Evolutionary conservation across 2,329 filamentous ascomycete genomes (phyloP).

Genomic region (Plenodomus biglobosus): DNA sequence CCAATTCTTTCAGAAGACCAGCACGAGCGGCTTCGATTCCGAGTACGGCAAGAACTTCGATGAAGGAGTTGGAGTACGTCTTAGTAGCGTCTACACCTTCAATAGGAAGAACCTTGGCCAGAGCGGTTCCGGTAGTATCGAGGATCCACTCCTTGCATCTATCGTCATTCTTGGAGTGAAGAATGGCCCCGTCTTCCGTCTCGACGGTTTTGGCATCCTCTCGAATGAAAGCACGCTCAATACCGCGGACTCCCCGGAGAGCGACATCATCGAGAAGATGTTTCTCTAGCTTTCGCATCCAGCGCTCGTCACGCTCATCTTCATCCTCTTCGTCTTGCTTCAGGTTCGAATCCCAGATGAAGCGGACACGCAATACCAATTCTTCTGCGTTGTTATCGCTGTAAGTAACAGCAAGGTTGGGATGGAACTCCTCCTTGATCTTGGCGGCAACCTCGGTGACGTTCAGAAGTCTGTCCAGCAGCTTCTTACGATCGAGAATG

Average conservation of each 20-base stretch:
- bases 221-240: slow-evolving; percentile 92
- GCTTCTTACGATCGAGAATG: slow-evolving; percentile 86
- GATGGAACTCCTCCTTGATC: slow-evolving; percentile 84
- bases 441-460: slow-evolving; percentile 87
- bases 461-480: slow-evolving; percentile 89
- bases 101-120: slow-evolving; percentile 81
- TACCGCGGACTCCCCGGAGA: slow-evolving; percentile 83
- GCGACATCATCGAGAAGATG: slow-evolving; percentile 90
- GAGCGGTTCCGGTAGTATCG: slow-evolving; percentile 86
- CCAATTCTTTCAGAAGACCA: slow-evolving; percentile 84
- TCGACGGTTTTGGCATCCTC: slow-evolving; percentile 47
- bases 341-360: slow-evolving; percentile 61
- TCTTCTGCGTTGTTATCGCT: slow-evolving; percentile 97
- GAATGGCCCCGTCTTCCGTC: slow-evolving; percentile 73
- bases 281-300: slow-evolving; percentile 83
- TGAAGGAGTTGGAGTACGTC: slow-evolving; percentile 94
- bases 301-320: slow-evolving; percentile 72
- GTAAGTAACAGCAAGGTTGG: slow-evolving; percentile 82
- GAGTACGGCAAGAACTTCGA: slow-evolving; percentile 91
- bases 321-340: slow-evolving; percentile 72
- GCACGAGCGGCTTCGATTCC: slow-evolving; percentile 93
- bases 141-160: slow-evolving; percentile 91
- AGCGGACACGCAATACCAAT: slow-evolving; percentile 89
- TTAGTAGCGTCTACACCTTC: slow-evolving; percentile 83
- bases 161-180: slow-evolving; percentile 71